A percentile compares a stretch with the other conserved stretches of the same genome.
phyloP scores from a whole-genome alignment of 164 flowering plant species.

The Vitis rotundifolia region DNA sequence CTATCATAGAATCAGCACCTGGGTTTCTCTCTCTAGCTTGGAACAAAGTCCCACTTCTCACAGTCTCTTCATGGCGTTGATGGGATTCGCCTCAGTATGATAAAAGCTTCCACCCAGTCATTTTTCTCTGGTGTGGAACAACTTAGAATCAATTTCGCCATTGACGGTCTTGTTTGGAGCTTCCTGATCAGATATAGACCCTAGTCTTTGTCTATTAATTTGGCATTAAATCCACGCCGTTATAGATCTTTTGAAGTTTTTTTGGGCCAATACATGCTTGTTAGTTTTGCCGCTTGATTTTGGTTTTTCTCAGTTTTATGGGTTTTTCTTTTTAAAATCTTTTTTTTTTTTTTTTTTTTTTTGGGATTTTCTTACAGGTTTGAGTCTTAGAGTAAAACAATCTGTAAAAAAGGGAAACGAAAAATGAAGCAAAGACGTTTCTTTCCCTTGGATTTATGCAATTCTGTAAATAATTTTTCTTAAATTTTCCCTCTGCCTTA shows the following conservation, averaged over 20 bases:
- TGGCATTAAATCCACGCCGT: not conserved
- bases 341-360: slow-evolving; percentile 5
- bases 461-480: slow-evolving; percentile 9
- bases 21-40: slow-evolving; percentile 86
- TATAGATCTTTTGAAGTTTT: slow-evolving; percentile 1
- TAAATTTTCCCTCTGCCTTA: not conserved
- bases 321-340: not conserved
- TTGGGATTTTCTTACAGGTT: slow-evolving; percentile 12
- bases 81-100: not conserved
- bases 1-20: slow-evolving; percentile 59
- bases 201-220: not conserved
- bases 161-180: slow-evolving; percentile 15
- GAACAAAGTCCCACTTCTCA: slow-evolving; percentile 72
- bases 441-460: slow-evolving; percentile 9
- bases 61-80: slow-evolving; percentile 92
- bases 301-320: not conserved
- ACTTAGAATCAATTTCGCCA: slow-evolving; percentile 9
- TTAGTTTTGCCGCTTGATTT: slow-evolving; percentile 2
- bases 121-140: slow-evolving; percentile 26
- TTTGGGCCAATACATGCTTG: not conserved
- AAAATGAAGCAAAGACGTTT: not conserved
- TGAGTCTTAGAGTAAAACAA: slow-evolving; percentile 4
- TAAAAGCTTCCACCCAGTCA: slow-evolving; percentile 17
- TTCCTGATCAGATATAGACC: slow-evolving; percentile 1
- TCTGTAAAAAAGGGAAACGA: slow-evolving; percentile 19